phyloP scores from a whole-genome alignment of 2,329 filamentous ascomycete species.

The Cryphonectria parasitica region DNA sequence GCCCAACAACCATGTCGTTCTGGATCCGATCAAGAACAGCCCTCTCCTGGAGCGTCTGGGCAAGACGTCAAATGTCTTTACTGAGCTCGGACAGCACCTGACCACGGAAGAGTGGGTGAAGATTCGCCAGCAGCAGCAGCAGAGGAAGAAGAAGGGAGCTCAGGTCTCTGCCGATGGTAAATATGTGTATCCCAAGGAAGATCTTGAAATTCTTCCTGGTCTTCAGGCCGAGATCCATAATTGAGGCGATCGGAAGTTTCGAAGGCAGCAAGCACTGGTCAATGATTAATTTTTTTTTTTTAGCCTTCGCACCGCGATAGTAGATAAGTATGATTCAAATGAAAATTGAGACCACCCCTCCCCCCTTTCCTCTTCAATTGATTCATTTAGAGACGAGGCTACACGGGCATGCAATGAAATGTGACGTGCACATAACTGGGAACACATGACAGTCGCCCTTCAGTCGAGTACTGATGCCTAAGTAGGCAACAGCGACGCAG shows the following conservation, averaged over 20 bases:
- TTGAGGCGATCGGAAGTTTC: constrained; percentile 15
- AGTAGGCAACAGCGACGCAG: not conserved
- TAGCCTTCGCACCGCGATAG: not conserved
- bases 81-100: constrained; percentile 44
- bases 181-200: constrained; percentile 41
- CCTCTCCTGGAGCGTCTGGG: constrained; percentile 42
- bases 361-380: not conserved
- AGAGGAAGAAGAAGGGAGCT: constrained; percentile 40
- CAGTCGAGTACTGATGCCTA: too few relatives aligned
- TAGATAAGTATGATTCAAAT: not conserved
- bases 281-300: not conserved
- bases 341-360: not conserved
- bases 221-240: constrained; percentile 45
- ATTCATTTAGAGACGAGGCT: not conserved
- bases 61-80: constrained; percentile 43
- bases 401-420: not conserved
- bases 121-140: constrained; percentile 46
- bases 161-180: constrained; percentile 43
- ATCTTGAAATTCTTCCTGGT: constrained; percentile 47
- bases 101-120: constrained; percentile 47
- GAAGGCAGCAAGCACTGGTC: not conserved
- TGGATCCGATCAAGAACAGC: constrained; percentile 43
- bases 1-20: constrained; percentile 47
- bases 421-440: not conserved
- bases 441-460: too few relatives aligned